A percentile compares a stretch with the other conserved stretches of the same genome.
Evolutionary conservation across 768 basidiomycete species (phyloP).

Genomic region (Phlebiopsis flavidoalba): DNA sequence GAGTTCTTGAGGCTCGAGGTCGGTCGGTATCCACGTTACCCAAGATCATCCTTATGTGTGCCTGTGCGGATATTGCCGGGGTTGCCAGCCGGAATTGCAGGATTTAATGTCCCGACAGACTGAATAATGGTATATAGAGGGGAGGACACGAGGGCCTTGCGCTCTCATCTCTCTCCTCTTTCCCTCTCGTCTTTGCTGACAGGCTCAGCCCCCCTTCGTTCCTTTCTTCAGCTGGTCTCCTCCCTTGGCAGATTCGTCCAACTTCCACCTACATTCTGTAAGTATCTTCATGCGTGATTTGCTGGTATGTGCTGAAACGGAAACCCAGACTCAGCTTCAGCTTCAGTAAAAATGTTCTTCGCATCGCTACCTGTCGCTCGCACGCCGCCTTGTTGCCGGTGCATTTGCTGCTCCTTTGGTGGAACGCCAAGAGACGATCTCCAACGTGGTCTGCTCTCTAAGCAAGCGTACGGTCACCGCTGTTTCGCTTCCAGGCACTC

Average conservation of each 20-base stretch:
- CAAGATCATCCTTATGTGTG: neutral
- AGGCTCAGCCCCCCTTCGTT: conserved; percentile 17
- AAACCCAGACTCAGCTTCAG: neutral
- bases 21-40: neutral
- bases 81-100: neutral
- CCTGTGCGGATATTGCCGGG: too few species aligned
- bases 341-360: conserved; percentile 16
- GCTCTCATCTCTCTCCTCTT: neutral
- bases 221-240: neutral
- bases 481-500: neutral
- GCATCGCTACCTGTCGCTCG: conserved; percentile 14
- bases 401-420: conserved; percentile 18
- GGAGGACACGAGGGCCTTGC: neutral
- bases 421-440: conserved; percentile 16
- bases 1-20: neutral
- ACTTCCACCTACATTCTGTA: neutral
- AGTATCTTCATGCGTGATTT: neutral
- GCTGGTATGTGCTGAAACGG: neutral
- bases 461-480: conserved; percentile 9
- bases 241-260: conserved; percentile 10
- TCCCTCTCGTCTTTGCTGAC: conserved; percentile 14
- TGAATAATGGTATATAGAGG: neutral
- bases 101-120: neutral
- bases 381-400: conserved; percentile 11
- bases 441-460: conserved; percentile 11